Evolutionary conservation across 202 grass and related monocot species (phyloP), one percentile per base, ranked within the genome.

Genomic region (Dendrocalamus latiflorus): DNA sequence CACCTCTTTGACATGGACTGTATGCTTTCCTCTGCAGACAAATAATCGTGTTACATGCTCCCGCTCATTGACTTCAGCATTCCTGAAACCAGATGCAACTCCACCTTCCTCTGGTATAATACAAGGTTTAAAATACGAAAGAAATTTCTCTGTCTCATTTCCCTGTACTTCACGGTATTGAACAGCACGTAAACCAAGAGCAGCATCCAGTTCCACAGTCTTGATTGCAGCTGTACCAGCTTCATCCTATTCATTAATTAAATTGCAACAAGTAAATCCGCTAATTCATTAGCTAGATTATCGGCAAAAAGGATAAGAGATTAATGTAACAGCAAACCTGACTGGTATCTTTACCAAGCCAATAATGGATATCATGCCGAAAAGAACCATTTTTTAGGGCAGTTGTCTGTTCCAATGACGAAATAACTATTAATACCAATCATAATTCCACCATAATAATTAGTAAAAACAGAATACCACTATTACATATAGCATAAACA

Each of bases 101-200:
- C 94, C 91, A 63, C 96, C 96, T 87, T 98, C 80, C 60, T 90
- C 89, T 61, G 96, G 96, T 84, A 98, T 98, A 84, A 98, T 98
- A 83, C 96, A 98, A 20, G 96, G 96, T 89, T 95, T 98, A 83
- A 98, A 98, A 83, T 98, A 98, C 9, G 96, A 98, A 81, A 98
- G 93, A 91, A 98, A 95, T 76, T 93, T 95, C 61, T 98, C 96
- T 0, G 96, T 93, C 81, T 98, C 96, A 76, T 98, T 91, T 76
- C 93, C 96, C 76, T 98, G 96, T 76, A 93, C 89, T 89, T 98
- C 96, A 69, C 96, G 91, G 68, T 98, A 98, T 88, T 98, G 96
- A 57, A 98, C 96, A 88, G 87, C 96, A 42, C 93, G 89, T 20
- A 91, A 91, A 30, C 96, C 96, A 71, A 98, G 96, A 75, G 91